phyloP scores from a whole-genome alignment of 257 asterid genomes.

The Anisodus acutangulus region DNA sequence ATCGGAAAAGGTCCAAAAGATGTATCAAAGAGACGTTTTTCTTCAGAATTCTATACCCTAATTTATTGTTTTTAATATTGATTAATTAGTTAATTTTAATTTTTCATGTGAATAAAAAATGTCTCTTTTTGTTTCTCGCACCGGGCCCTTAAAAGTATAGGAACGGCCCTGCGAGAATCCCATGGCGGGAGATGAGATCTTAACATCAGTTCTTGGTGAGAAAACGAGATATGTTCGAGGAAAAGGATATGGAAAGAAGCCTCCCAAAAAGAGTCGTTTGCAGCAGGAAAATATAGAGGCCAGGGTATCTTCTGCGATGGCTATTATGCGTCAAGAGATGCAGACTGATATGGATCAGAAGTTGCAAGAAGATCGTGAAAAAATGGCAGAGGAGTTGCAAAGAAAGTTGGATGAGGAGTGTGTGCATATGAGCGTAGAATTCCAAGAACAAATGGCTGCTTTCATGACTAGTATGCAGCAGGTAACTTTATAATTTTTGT shows the following conservation, averaged over 20 bases:
- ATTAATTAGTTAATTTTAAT: no score
- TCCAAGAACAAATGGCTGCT: not conserved
- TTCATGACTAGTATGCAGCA: not conserved
- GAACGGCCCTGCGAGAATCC: not conserved
- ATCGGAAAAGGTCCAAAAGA: no score
- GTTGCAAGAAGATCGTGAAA: not conserved
- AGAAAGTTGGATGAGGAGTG: not conserved
- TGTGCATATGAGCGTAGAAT: not conserved
- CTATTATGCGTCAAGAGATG: not conserved
- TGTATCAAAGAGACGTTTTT: no score
- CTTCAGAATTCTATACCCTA: no score
- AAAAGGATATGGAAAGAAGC: conserved; percentile 8
- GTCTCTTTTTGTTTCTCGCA: no score
- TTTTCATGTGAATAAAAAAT: no score
- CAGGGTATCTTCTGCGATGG: not conserved
- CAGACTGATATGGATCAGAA: not conserved
- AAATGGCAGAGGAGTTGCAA: not conserved
- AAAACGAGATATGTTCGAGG: not conserved
- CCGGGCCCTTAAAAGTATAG: no score
- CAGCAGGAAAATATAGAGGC: not conserved
- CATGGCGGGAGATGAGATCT: not conserved
- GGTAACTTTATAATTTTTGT: not conserved
- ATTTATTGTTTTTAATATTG: no score
- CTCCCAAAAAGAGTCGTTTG: not conserved
- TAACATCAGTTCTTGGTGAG: not conserved